These are phyloP conservation scores for Venturia pyrina DNA, from an alignment of 2,329 filamentous ascomycete species.

Conservation along the genomic window DNA sequence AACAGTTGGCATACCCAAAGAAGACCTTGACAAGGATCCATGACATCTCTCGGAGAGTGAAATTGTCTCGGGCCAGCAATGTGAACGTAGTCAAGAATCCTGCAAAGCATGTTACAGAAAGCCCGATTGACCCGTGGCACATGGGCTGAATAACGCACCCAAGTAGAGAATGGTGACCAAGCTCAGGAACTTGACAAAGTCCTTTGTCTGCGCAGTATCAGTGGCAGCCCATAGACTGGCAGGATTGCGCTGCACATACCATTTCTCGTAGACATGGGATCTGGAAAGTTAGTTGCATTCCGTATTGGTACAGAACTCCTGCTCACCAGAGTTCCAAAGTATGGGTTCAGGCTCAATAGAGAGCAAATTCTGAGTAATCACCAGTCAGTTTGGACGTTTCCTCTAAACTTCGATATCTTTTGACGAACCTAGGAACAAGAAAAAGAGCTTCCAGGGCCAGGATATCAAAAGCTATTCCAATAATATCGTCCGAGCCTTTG, in stretches of 20 bases:
- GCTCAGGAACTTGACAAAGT: conserved; percentile 75
- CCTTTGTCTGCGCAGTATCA: conserved; percentile 50
- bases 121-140: too few species aligned
- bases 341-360: conserved; percentile 74
- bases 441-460: conserved; percentile 80
- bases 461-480: conserved; percentile 79
- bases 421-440: conserved; percentile 58
- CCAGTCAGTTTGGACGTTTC: conserved; percentile 13
- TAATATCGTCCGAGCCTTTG: conserved; percentile 50
- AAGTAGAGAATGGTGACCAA: conserved; percentile 74
- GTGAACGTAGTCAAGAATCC: conserved; percentile 83
- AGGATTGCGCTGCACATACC: conserved; percentile 36
- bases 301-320: not conserved
- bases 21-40: conserved; percentile 73
- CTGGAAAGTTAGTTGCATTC: conserved; percentile 15
- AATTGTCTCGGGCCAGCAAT: conserved; percentile 61
- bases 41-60: conserved; percentile 57
- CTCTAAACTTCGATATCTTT: conserved; percentile 6
- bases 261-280: conserved; percentile 90
- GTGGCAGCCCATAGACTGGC: conserved; percentile 10
- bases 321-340: conserved; percentile 67
- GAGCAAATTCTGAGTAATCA: conserved; percentile 58
- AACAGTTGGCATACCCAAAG: conserved; percentile 44
- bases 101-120: conserved; percentile 18
- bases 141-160: conserved; percentile 31